Evolutionary conservation across 805 yeast species (phyloP).

Genomic region (Alloascoidea africana): DNA sequence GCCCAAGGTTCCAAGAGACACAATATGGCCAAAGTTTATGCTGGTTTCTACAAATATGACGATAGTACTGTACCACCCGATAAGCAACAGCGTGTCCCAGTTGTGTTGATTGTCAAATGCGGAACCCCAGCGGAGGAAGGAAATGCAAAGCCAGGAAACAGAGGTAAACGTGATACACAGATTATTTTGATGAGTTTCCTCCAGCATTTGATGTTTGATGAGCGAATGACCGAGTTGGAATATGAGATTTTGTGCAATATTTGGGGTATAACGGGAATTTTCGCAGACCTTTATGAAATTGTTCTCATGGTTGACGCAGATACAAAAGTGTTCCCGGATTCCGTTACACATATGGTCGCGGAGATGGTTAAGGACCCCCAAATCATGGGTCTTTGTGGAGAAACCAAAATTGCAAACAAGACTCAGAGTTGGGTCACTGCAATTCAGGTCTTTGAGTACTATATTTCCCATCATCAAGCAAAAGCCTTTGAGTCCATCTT

Average conservation of each 20-base stretch:
- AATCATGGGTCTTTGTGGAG: slow-evolving; percentile 92
- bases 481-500: slow-evolving; percentile 89
- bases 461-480: slow-evolving; percentile 86
- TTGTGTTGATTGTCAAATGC: slow-evolving; percentile 73
- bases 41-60: slow-evolving; percentile 86
- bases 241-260: slow-evolving; percentile 60
- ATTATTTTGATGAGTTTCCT: slow-evolving; percentile 81
- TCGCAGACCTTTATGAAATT: slow-evolving; percentile 70
- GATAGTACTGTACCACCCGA: slow-evolving; percentile 60
- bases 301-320: slow-evolving; percentile 93
- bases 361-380: slow-evolving; percentile 75
- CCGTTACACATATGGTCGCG: slow-evolving; percentile 77
- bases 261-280: slow-evolving; percentile 73
- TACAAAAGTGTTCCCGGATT: slow-evolving; percentile 76
- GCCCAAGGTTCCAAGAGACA: slow-evolving; percentile 91
- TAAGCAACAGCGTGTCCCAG: slow-evolving; percentile 70
- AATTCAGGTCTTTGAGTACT: slow-evolving; percentile 89
- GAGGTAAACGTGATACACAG: slow-evolving; percentile 95
- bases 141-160: slow-evolving; percentile 73
- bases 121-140: slow-evolving; percentile 77
- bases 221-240: slow-evolving; percentile 87
- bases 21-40: slow-evolving; percentile 92
- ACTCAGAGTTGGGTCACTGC: slow-evolving; percentile 78
- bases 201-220: slow-evolving; percentile 79
- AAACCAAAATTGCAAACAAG: slow-evolving; percentile 82